These are phyloP conservation scores for Scedosporium boydii DNA, from an alignment of 2,329 filamentous ascomycete genomes.

Conservation along the genomic window DNA sequence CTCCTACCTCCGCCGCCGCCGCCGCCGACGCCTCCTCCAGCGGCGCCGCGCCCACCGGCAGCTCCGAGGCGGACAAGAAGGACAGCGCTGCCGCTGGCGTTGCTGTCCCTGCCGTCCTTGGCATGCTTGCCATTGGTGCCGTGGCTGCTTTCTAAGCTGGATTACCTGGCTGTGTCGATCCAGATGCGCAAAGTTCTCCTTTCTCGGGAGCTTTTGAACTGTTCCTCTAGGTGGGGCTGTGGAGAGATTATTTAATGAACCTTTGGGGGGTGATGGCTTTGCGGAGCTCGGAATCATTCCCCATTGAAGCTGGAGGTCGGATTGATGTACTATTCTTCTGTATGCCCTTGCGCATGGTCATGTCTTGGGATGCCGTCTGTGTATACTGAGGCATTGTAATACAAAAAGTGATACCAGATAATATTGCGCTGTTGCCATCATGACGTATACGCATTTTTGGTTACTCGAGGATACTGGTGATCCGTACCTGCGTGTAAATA, in stretches of 20 bases:
- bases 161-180: too few species aligned
- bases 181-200: too few species aligned
- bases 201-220: too few species aligned
- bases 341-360: neutral
- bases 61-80: neutral
- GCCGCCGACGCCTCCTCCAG: neutral
- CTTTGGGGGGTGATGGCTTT: neutral
- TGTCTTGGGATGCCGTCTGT: neutral
- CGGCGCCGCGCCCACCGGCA: conserved; percentile 5
- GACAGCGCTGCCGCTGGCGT: conserved; percentile 10
- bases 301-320: neutral
- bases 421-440: neutral
- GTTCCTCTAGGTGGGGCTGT: neutral
- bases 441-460: too few species aligned
- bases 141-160: conserved; percentile 1
- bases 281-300: neutral
- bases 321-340: neutral
- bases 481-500: too few species aligned
- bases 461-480: too few species aligned
- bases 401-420: neutral
- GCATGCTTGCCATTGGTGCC: conserved; percentile 4
- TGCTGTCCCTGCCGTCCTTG: conserved; percentile 4
- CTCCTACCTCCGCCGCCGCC: conserved; percentile 5
- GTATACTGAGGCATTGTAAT: neutral
- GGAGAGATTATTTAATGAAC: neutral